Base-by-base conservation (phyloP, 208 protist genomes). In the Trypanosoma vivax region DNA sequence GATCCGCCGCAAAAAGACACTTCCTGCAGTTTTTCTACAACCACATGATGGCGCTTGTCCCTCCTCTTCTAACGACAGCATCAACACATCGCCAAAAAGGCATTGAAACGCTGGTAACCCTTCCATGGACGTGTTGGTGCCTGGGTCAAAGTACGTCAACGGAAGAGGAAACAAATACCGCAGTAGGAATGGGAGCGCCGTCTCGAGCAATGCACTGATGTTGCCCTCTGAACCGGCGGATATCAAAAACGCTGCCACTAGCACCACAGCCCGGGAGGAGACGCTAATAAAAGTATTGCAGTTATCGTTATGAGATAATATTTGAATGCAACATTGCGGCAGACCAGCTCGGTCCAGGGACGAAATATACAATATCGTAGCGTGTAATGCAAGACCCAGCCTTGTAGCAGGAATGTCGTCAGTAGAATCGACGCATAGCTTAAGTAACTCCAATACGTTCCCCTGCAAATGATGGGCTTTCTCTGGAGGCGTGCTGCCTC, bases 101-200 rank as follows among this genome's bases (percentile, higher is more conserved):
- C 41, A 52, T 21, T 50, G 51, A 48, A 58, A 67, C 43, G 29
- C 16, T 14, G 11, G 14, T 39, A 67, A 34, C 19, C 60, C 60
- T 23, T 24, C 39, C 4, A 53, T n/a, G 11, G 53, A 9, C 16
- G 35, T 25, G 11, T 24, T 43, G 16, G 2, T 35, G 18, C 30
- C 7, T 31, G 39, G 11, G 14, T 31, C 31, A 18, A 37, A 53
- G 27, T 27, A 54, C 7, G 18, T 38, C 38, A 67, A 34, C 18
- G 60, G 43, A 13, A 60, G 2, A 18, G 37, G 24, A 54, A 60
- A 54, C 9, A 67, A 25, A 28, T 29, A 27, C n/a, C 24, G 16
- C 38, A 67, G n/a, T 14, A 67, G n/a, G 21, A 60, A 60, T 2
- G 46, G 21, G 14, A 5, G 14, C 31, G 2, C 31, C 10, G 40